A percentile compares a stretch with the other conserved stretches of the same genome.
Evolutionary conservation across 345 rosid genomes (phyloP).

Genomic region (Eucalyptus erythrocorys): DNA sequence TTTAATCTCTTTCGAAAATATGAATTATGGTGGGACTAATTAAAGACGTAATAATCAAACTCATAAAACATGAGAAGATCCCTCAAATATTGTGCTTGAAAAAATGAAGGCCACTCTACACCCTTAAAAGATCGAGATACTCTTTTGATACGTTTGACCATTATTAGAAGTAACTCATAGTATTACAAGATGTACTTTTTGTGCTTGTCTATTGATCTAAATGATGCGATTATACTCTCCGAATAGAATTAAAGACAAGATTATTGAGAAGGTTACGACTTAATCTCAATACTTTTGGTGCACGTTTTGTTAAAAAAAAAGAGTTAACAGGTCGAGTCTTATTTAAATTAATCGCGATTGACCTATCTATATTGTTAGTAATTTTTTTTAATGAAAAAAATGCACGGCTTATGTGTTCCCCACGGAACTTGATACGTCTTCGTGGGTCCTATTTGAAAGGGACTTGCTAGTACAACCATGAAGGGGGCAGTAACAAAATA

Average conservation of each 20-base stretch:
- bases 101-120: too few species aligned
- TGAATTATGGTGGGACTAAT: not conserved
- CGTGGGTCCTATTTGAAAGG: not conserved
- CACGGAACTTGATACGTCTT: not conserved
- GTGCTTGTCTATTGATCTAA: not conserved
- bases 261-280: not conserved
- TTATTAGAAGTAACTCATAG: not conserved
- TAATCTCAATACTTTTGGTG: not conserved
- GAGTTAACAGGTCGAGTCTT: not conserved
- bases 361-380: not conserved
- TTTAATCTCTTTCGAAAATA: not conserved
- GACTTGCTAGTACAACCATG: not conserved
- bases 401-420: not conserved
- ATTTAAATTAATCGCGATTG: too few species aligned
- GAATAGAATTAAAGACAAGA: not conserved
- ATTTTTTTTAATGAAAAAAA: not conserved
- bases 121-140: not conserved
- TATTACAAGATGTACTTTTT: not conserved
- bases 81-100: not conserved
- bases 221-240: accelerated
- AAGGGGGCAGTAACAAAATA: too few species aligned
- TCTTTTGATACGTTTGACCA: not conserved
- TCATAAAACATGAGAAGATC: not conserved
- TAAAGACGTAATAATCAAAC: not conserved
- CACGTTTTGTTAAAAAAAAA: too few species aligned